Evolutionary conservation across 768 basidiomycete species (phyloP), one percentile per base, ranked within the genome.

Genomic region (Phylloporus rhodoxanthus): DNA sequence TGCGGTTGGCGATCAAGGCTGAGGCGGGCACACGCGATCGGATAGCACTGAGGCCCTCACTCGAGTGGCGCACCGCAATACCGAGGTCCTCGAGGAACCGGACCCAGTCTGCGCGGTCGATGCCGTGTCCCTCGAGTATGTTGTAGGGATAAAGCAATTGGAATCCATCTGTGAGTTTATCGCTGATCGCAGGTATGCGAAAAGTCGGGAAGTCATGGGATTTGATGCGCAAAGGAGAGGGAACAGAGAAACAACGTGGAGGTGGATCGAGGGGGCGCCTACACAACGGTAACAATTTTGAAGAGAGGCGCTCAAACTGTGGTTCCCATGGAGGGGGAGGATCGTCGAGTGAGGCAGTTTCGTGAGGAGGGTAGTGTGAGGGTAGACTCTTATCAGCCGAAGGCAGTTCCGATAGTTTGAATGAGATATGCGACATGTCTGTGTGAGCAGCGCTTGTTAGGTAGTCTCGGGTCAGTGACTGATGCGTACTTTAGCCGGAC

Each of bases 311-410:
- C 32, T 68, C 57, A 13, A 67, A 66, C 13, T n/a, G 47, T 1
- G 65, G 67, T 23, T 66, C 53, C 58, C 67, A 66, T 10, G 47
- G 52, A 1, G 64, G 65, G 19, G 65, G 65, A n/a, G 65, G 64
- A 14, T 34, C 51, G 21, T 47, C 50, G 28, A 48, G 23, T 5
- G 43, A 5, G 8, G 32, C 21, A 20, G 37, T 21, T 38, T 38
- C 37, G 20, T 20, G 37, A 11, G 21, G 38, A 23, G 15, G 36
- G 19, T 10, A 20, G 36, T 37, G 8, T n/a, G 13, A 19, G 15
- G 26, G 9, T 41, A 11, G 17, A 26, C 5, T 33, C 32, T 36
- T 36, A 43, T 39, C 47, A 52, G 42, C 32, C 15, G 26, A 42
- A 29, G 30, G 19, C 11, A 40, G 47, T 8, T 44, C 42, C 23